phyloP scores from a whole-genome alignment of 805 yeast genomes.

The Torulaspora delbrueckii region DNA sequence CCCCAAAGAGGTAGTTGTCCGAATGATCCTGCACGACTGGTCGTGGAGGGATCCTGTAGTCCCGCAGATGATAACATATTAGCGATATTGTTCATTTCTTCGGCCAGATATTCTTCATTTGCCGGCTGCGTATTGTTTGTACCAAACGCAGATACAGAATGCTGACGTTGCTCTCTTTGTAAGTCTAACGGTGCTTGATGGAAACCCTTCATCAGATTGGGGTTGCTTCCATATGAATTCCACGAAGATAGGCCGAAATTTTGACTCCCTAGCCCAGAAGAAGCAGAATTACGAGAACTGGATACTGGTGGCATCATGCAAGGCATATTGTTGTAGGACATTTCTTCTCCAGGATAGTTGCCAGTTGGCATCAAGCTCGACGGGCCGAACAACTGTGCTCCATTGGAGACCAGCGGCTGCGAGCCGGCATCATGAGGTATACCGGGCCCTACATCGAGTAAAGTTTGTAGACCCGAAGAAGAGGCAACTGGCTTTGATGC shows the following conservation, averaged over 20 bases:
- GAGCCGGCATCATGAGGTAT: background rate
- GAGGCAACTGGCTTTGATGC: constrained; percentile 22
- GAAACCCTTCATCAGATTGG: background rate
- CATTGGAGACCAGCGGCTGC: constrained; percentile 1
- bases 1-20: constrained; percentile 19
- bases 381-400: constrained; percentile 3
- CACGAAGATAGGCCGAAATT: constrained; percentile 9
- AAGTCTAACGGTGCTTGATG: background rate
- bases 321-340: constrained; percentile 6
- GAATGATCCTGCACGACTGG: constrained; percentile 6
- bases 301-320: constrained; percentile 5
- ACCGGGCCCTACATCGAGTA: constrained; percentile 10
- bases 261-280: constrained; percentile 5
- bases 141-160: constrained; percentile 9
- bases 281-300: constrained; percentile 4
- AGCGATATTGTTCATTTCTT: constrained; percentile 28
- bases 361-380: constrained; percentile 3
- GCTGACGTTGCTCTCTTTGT: constrained; percentile 6
- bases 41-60: constrained; percentile 13
- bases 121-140: constrained; percentile 8
- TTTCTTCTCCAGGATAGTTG: constrained; percentile 1
- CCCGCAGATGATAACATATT: constrained; percentile 26
- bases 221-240: constrained; percentile 6
- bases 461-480: constrained; percentile 20
- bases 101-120: constrained; percentile 19